A percentile compares a stretch with the other conserved stretches of the same genome.
Conservation (phyloP, 1,139 yeast genomes). For the Eremothecium gossypii region DNA sequence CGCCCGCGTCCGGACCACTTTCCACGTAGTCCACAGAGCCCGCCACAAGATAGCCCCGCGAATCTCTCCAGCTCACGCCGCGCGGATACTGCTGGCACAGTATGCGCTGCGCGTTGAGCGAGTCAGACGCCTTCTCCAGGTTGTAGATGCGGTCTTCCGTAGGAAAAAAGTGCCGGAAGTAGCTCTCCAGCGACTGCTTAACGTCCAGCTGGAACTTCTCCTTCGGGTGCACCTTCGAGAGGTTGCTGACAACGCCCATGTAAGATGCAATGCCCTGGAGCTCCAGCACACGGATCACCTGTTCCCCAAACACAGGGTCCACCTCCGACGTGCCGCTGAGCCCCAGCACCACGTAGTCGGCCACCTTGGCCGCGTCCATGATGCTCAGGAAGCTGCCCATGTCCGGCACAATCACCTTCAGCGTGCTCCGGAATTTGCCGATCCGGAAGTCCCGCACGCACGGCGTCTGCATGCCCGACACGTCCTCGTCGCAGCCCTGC, state of each 20-base stretch:
- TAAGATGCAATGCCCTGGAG: conserved; percentile 88
- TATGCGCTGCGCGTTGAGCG: conserved; percentile 59
- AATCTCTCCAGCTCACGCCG: conserved; percentile 83
- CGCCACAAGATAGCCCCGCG: conserved; percentile 78
- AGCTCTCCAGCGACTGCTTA: conserved; percentile 72
- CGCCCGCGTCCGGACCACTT: conserved; percentile 29
- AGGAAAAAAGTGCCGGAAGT: conserved; percentile 85
- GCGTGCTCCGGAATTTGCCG: conserved; percentile 60
- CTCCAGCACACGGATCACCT: conserved; percentile 75
- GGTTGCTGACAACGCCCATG: conserved; percentile 72
- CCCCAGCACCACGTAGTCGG: conserved; percentile 84
- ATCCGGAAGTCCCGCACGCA: conserved; percentile 44
- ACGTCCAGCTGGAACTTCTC: conserved; percentile 71
- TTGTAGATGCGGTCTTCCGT: conserved; percentile 68
- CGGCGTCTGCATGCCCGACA: conserved; percentile 31
- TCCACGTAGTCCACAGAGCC: conserved; percentile 48
- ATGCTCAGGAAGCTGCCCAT: conserved; percentile 56
- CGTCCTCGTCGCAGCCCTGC: conserved; percentile 21
- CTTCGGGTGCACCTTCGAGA: conserved; percentile 54
- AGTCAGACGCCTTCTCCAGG: conserved; percentile 59
- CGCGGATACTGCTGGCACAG: conserved; percentile 83
- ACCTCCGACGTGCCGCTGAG: conserved; percentile 81
- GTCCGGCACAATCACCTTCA: conserved; percentile 72
- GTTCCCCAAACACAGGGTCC: conserved; percentile 72
- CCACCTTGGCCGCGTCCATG: conserved; percentile 77